phyloP scores from a whole-genome alignment of 352 stramenopile genomes.

The Globisporangium megalacanthum region DNA sequence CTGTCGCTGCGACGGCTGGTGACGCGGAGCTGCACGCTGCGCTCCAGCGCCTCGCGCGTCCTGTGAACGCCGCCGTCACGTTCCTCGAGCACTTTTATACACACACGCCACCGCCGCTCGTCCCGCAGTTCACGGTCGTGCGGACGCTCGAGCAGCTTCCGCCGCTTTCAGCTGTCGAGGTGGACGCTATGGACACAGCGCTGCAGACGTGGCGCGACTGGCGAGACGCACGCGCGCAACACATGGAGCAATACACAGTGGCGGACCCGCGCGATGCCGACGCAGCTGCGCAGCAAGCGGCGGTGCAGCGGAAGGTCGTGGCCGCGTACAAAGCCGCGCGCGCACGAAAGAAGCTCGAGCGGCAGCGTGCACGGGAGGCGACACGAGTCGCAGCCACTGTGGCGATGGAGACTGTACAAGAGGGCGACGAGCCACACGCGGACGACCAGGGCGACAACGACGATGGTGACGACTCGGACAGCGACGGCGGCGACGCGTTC shows the following conservation, averaged over 20 bases:
- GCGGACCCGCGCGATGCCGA: constrained; percentile 49
- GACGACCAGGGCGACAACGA: constrained; percentile 22
- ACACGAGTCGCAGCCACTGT: constrained; percentile 19
- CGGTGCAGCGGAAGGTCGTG: constrained; percentile 65
- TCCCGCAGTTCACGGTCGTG: constrained; percentile 36
- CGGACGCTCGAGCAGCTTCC: constrained; percentile 40
- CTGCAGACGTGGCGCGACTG: constrained; percentile 42
- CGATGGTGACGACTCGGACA: constrained; percentile 23
- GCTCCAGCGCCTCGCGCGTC: constrained; percentile 26
- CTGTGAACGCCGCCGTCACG: constrained; percentile 40
- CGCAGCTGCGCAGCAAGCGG: constrained; percentile 34
- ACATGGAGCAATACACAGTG: constrained; percentile 66
- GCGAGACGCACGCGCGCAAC: constrained; percentile 42
- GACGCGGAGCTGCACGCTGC: constrained; percentile 31
- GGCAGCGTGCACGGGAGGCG: constrained; percentile 44
- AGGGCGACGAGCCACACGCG: constrained; percentile 32
- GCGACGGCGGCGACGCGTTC: constrained; percentile 27
- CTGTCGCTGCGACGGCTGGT: constrained; percentile 6
- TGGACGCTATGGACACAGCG: constrained; percentile 32
- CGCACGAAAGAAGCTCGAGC: constrained; percentile 53
- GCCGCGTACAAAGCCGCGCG: constrained; percentile 60
- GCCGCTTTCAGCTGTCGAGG: constrained; percentile 25
- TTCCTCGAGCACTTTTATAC: constrained; percentile 26
- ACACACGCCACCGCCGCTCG: constrained; percentile 1
- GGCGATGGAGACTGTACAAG: constrained; percentile 66